These are phyloP conservation scores for Oenanthe javanica DNA, from an alignment of 140 eudicot genomes.

Conservation along the genomic window DNA sequence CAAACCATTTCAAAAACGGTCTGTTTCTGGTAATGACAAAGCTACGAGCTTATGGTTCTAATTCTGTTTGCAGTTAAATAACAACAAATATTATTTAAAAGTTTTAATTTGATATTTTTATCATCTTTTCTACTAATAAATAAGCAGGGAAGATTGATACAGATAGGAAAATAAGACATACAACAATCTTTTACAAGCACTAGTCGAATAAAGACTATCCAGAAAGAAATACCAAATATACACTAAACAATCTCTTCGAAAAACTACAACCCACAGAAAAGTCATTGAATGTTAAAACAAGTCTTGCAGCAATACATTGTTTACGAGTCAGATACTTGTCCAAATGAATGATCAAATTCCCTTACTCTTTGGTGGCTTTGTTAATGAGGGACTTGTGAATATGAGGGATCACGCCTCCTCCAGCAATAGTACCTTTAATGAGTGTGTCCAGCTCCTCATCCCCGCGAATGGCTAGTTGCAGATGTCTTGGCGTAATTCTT, in stretches of 20 bases:
- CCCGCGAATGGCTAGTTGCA: constrained; percentile 59
- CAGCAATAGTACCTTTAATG: constrained; percentile 61
- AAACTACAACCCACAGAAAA: not conserved
- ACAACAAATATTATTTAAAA: too few species aligned
- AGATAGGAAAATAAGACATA: not conserved
- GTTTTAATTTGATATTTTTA: too few species aligned
- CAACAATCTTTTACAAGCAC: not conserved
- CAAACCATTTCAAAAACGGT: not conserved
- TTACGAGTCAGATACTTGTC: not conserved
- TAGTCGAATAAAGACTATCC: not conserved
- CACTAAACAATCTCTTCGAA: not conserved
- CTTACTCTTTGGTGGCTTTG: constrained; percentile 28
- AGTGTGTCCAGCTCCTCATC: constrained; percentile 61
- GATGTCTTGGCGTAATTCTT: constrained; percentile 59
- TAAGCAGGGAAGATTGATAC: not conserved
- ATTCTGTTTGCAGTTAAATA: too few species aligned
- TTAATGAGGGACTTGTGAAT: constrained; percentile 64
- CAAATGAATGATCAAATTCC: not conserved
- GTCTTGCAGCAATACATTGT: not conserved
- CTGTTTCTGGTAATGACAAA: not conserved
- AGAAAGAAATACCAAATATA: not conserved
- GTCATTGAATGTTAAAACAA: not conserved
- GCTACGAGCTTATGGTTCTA: not conserved
- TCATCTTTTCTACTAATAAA: not conserved
- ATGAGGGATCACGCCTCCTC: constrained; percentile 64